Percentiles rank a stretch among this genome's conserved stretches.
phyloP scores from a whole-genome alignment of 495 filamentous ascomycete species.

The Clavariopsis aquatica region DNA sequence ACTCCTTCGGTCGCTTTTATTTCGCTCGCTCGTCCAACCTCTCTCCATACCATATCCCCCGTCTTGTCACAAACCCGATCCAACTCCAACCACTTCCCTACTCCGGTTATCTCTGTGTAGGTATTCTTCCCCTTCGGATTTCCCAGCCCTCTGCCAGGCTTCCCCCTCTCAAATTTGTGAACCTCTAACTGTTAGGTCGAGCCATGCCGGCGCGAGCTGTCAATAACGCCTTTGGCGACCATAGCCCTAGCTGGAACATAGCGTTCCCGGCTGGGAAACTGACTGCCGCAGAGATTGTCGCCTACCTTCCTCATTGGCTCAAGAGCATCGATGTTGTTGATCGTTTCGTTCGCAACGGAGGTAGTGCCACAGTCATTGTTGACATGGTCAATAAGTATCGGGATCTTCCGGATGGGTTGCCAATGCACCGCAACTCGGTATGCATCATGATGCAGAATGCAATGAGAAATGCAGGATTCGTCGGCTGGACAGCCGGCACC shows the following conservation, averaged over 20 bases:
- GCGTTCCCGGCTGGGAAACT: conserved; percentile 24
- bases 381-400: conserved; percentile 22
- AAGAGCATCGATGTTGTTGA: conserved; percentile 27
- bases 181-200: no score
- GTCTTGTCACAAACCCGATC: no score
- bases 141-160: no score
- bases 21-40: no score
- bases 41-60: no score
- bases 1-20: no score
- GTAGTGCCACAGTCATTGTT: not conserved
- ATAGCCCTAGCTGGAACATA: conserved; percentile 8
- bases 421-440: conserved; percentile 2
- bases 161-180: no score
- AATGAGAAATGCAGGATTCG: not conserved
- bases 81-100: no score
- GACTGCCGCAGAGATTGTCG: conserved; percentile 17
- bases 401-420: not conserved
- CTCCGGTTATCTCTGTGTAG: no score
- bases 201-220: not conserved
- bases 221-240: not conserved
- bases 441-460: conserved; percentile 13
- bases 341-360: conserved; percentile 20
- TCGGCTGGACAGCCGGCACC: not conserved
- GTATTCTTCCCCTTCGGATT: no score
- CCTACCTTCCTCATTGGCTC: conserved; percentile 22